These are phyloP conservation scores for Gossypium sturtianum DNA, from an alignment of 345 rosid species.

Conservation along the genomic window DNA sequence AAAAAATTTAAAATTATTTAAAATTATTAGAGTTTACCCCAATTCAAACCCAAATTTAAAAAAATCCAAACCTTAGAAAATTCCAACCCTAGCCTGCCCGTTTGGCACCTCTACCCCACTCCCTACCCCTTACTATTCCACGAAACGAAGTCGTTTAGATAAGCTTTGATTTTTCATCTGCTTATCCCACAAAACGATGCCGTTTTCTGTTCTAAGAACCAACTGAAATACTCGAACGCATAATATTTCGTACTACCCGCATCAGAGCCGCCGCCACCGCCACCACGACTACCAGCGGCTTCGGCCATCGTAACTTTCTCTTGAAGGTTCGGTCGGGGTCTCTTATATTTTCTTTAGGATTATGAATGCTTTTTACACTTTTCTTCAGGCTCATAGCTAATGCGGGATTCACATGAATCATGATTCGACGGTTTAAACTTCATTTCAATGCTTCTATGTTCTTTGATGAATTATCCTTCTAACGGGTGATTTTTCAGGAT, in stretches of 20 bases:
- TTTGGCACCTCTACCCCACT: no score
- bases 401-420: not conserved
- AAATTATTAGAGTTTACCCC: no score
- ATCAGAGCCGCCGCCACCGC: not conserved
- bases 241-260: not conserved
- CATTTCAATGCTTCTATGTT: not conserved
- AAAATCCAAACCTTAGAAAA: no score
- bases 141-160: no score
- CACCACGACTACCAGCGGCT: not conserved
- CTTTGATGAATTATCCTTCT: not conserved
- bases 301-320: not conserved
- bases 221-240: not conserved
- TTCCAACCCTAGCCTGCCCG: no score
- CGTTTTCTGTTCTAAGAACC: no score
- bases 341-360: not conserved
- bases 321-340: not conserved
- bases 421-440: not conserved
- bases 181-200: no score
- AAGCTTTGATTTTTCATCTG: no score
- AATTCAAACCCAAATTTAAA: no score
- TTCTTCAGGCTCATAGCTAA: not conserved
- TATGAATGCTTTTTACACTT: not conserved
- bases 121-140: no score
- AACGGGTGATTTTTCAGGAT: not conserved
- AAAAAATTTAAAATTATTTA: no score